Evolutionary conservation across 1,139 yeast species (phyloP), one percentile per base, ranked within the genome.

Genomic region (Pichia inconspicua): DNA sequence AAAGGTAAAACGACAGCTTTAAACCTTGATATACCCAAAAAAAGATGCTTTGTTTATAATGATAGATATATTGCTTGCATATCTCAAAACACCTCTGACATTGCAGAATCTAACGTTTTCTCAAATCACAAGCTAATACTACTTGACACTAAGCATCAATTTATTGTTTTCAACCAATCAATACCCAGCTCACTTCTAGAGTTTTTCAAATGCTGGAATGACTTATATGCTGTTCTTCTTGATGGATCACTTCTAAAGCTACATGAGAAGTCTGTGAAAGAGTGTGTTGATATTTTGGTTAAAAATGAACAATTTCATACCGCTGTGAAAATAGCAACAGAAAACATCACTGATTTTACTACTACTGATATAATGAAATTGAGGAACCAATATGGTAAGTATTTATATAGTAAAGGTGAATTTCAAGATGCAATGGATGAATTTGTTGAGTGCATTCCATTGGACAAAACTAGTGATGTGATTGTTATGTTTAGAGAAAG

Each of bases 401-500:
- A 72, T 58, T 69, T 88, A 6, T 90, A 82, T 61, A 74, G 73
- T 3, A 80, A 78, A 53, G 84, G 77, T 38, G 82, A 83, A 43
- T 77, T 69, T 46, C 79, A 77, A 8, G 88, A 78, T 14, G 84
- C 97, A 0, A 78, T 89, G 54, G 72, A 74, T 25, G 82, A 84
- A 53, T 92, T 80, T 58, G 75, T 84, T 17, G 68, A 69, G 27
- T 77, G 85, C 19, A 53, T 63, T 17, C 48, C 50, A n/a, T 44
- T 63, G 10, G 64, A 63, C 1, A 83, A 82, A 54, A 80, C 89
- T 5, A 84, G 90, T 66, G 84, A 81, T 54, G 78, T 89, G 6
- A 86, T 92, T 34, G 78, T 89, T 30, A 84, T 84, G 58, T 89
- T 84, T 64, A 87, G 86, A 55, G 95, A 89, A 52, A 81, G 89